Conservation (phyloP, 768 basidiomycete species). For the Rhodotorula diobovata region DNA sequence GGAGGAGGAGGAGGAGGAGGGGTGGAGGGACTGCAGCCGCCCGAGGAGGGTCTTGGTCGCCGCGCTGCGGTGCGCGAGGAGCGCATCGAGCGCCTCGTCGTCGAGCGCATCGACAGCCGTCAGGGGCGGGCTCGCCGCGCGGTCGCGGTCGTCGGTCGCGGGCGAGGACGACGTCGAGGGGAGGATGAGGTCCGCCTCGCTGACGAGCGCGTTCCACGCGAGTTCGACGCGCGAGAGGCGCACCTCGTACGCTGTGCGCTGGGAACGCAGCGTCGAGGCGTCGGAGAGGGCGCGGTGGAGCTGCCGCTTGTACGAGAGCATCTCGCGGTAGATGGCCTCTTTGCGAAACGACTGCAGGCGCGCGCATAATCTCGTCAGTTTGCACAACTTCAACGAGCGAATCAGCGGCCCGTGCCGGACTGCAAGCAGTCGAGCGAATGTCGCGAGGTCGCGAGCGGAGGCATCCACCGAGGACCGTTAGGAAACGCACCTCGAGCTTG, state of each 20-base stretch:
- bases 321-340: conserved; percentile 76
- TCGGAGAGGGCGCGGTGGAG: conserved; percentile 61
- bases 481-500: conserved; percentile 18
- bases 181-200: not conserved
- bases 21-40: conserved; percentile 18
- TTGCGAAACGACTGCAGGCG: conserved; percentile 67
- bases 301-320: conserved; percentile 76
- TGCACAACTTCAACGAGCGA: not conserved
- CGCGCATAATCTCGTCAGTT: not conserved
- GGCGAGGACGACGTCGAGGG: not conserved
- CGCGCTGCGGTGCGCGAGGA: conserved; percentile 17
- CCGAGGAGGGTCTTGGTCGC: conserved; percentile 27
- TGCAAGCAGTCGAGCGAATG: not conserved
- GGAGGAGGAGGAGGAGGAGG: not conserved
- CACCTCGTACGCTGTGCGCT: conserved; percentile 64
- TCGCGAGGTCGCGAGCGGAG: not conserved
- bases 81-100: conserved; percentile 26
- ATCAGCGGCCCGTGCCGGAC: not conserved
- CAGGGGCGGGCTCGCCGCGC: conserved; percentile 8
- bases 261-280: conserved; percentile 62
- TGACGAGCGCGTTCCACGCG: conserved; percentile 69
- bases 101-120: conserved; percentile 10
- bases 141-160: not conserved
- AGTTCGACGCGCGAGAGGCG: conserved; percentile 68
- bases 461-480: not conserved